These are phyloP conservation scores for Mycena metata DNA, from an alignment of 768 basidiomycete species.

Conservation along the genomic window DNA sequence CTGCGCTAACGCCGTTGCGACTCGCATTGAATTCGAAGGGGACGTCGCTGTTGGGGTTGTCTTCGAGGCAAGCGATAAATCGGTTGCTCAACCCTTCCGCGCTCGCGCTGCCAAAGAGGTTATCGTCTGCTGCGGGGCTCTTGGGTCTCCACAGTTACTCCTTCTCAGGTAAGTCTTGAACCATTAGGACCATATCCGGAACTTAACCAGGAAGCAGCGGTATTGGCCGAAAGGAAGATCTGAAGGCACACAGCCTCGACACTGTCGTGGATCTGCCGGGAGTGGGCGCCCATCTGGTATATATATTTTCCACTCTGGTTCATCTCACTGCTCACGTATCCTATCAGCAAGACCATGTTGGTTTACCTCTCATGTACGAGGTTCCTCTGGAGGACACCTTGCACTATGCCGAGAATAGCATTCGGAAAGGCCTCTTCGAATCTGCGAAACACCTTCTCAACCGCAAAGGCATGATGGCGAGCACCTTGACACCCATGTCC, in stretches of 20 bases:
- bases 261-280: conserved; percentile 46
- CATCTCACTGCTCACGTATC: neutral
- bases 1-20: conserved; percentile 33
- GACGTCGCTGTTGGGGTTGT: conserved; percentile 27
- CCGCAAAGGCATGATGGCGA: conserved; percentile 43
- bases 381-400: conserved; percentile 46
- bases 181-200: too few relatives aligned
- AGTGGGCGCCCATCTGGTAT: conserved; percentile 47
- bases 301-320: neutral
- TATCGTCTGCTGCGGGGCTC: conserved; percentile 47
- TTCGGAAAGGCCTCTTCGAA: conserved; percentile 42
- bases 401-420: conserved; percentile 36
- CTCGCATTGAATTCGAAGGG: conserved; percentile 14
- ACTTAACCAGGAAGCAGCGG: conserved; percentile 44
- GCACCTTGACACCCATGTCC: conserved; percentile 42
- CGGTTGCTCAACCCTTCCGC: conserved; percentile 41
- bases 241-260: conserved; percentile 45
- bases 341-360: conserved; percentile 50
- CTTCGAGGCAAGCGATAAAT: conserved; percentile 24
- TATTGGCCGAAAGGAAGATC: conserved; percentile 55
- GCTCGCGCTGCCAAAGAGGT: conserved; percentile 60
- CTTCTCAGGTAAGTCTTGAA: conserved; percentile 12
- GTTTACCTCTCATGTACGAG: conserved; percentile 45
- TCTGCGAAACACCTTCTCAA: conserved; percentile 43
- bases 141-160: conserved; percentile 35